Evolutionary conservation across 1,284 basidiomycete genomes (phyloP), one percentile per base, ranked within the genome.

Genomic region (Austroboletus novae-zelandiae): DNA sequence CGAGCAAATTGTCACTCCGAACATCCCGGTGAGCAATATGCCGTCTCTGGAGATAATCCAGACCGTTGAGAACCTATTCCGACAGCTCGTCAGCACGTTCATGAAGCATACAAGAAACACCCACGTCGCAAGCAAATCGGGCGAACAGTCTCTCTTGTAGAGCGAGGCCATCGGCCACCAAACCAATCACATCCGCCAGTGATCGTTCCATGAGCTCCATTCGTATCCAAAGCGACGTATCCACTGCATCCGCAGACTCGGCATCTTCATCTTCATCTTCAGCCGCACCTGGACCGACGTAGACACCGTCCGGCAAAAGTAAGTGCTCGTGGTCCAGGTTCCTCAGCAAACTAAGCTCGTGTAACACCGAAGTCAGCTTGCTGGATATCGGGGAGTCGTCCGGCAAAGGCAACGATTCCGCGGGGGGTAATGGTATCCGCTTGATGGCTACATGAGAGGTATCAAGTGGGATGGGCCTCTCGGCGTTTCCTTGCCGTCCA

Each of bases 161-260:
- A 56, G 78, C 71, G 34, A 87, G 66, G 0, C 84, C 85, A 48
- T 80, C 74, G 23, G 72, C 77, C 4, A 80, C 77, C 29, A 89
- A 64, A 27, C 73, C 78, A 23, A 91, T 74, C 32, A 91, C 76
- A 65, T 91, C 89, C 56, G 89, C 88, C 54, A 91, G 69, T 61
- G 87, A 90, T 53, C 87, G 74, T 61, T 90, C 87, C 89, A 90
- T 90, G 27, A 91, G 76, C 63, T 90, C 88, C 89, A 91, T 91
- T 52, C 84, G 73, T 45, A 91, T 83, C 89, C 89, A 91, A 40
- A 91, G 67, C 51, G 81, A 77, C 8, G 64, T 65, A 45, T 67
- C 65, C 34, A 59, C 39, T 5, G 17, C 23, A 5, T 30, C 34
- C 7, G 53, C 45, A 27, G 42, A 44, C 15, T 46, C 43, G 3